Evolutionary conservation across 1,139 yeast species (phyloP), one percentile per base, ranked within the genome.

Genomic region (Kazachstania sp.): DNA sequence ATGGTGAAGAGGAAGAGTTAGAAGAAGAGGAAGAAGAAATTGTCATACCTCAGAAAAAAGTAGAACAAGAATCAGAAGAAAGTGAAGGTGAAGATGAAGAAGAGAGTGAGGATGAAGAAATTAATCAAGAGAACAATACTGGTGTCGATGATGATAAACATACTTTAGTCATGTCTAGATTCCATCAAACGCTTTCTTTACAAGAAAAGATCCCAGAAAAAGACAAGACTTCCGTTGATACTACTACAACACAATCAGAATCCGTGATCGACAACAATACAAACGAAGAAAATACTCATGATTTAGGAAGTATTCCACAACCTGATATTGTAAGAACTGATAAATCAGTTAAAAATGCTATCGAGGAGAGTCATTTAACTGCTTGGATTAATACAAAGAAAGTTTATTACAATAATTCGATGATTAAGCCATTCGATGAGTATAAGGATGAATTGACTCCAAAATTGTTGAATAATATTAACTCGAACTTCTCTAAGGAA

Each of bases 281-380:
- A 9, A 30, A 38, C n/a, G n/a, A 20, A 12, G 32, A 16, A 4
- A 57, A 54, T 3, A 58, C 57, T 5, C 78, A 76, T 51, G 82
- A 78, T 41, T 71, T 90, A 42, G 82, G 75, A 3, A 95, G 96
- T 12, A 69, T 90, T 45, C 97, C 97, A 1, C 95, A 87, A 63
- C 95, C 94, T 0, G 79, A 70, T 41, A 68, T 79, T 12, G 62
- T 61, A 1, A 54, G 51, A 40, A 50, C 54, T 40, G 30, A 48
- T n/a, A 39, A 45, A 12, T 37, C 35, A 9, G 35, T 41, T 26
- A 61, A 70, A 4, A 59, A 75, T 13, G 68, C 67, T 20, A 62
- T 72, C 3, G 45, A 44, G 5, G 53, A 51, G 30, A 49, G 53
- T 43, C 59, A 57, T 40, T 49, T 58, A 9, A 55, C 60, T 5